phyloP scores from a whole-genome alignment of 2,329 filamentous ascomycete species.

The Alternaria gansuensis region DNA sequence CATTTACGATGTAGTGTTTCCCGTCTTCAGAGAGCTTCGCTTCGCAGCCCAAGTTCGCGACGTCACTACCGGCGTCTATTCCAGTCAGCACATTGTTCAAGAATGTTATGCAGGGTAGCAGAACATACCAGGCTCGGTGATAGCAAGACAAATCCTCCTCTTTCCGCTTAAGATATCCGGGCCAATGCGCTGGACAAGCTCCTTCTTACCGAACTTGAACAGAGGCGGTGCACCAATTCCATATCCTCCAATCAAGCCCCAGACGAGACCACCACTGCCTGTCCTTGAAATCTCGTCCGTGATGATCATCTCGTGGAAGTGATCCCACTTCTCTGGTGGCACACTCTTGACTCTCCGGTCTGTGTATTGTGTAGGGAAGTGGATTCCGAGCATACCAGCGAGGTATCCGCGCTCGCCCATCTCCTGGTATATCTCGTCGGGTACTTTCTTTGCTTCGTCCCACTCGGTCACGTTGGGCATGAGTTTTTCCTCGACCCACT shows the following conservation, averaged over 20 bases:
- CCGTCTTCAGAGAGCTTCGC: constrained; percentile 94
- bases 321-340: constrained; percentile 88
- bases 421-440: constrained; percentile 89
- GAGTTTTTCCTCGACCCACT: constrained; percentile 89
- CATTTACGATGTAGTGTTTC: constrained; percentile 99
- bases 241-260: constrained; percentile 94
- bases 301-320: constrained; percentile 96
- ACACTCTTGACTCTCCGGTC: constrained; percentile 79
- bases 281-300: constrained; percentile 92
- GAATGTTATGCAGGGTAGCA: background rate
- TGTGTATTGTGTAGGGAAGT: constrained; percentile 76
- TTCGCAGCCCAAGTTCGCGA: constrained; percentile 94
- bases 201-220: constrained; percentile 89
- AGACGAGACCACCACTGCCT: constrained; percentile 91
- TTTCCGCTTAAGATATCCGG: constrained; percentile 89
- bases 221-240: constrained; percentile 93
- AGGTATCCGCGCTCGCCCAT: constrained; percentile 72
- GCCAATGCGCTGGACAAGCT: constrained; percentile 84
- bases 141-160: constrained; percentile 96
- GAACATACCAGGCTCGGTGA: constrained; percentile 75
- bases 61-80: constrained; percentile 86
- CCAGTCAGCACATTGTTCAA: constrained; percentile 18
- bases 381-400: constrained; percentile 76
- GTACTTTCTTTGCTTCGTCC: constrained; percentile 94
- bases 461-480: constrained; percentile 94